phyloP scores from a whole-genome alignment of 1,284 basidiomycete species.

The Porogramme epimiltina region DNA sequence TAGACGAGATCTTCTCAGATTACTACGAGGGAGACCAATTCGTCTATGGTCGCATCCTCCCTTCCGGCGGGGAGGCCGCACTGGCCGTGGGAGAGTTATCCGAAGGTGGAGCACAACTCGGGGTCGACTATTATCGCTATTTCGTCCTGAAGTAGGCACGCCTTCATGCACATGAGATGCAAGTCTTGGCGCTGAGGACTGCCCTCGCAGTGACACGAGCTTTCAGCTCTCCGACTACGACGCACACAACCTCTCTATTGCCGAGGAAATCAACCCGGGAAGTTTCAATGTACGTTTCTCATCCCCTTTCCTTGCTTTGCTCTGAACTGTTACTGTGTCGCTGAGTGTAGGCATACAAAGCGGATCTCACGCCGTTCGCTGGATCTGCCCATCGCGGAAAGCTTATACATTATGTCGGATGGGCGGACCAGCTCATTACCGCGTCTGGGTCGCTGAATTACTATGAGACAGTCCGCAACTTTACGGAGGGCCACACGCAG shows the following conservation, averaged over 20 bases:
- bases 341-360: constrained; percentile 19
- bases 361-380: constrained; percentile 32
- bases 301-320: neutral
- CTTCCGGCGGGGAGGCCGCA: neutral
- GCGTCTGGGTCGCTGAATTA: constrained; percentile 32
- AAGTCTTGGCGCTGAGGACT: neutral
- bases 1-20: constrained; percentile 33
- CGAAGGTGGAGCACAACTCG: neutral
- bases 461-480: constrained; percentile 35
- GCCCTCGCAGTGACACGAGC: neutral
- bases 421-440: neutral
- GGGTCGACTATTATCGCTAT: neutral
- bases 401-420: constrained; percentile 30
- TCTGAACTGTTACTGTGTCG: too few species aligned
- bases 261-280: neutral
- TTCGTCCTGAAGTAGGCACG: neutral
- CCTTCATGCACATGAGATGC: neutral
- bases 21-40: constrained; percentile 28
- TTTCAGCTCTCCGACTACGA: neutral
- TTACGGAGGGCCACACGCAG: constrained; percentile 24
- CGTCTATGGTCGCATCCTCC: neutral
- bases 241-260: neutral
- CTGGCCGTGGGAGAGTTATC: neutral
- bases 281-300: neutral
- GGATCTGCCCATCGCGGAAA: constrained; percentile 27